Conservation (phyloP, 140 eudicot genomes). For the Cichorium intybus region DNA sequence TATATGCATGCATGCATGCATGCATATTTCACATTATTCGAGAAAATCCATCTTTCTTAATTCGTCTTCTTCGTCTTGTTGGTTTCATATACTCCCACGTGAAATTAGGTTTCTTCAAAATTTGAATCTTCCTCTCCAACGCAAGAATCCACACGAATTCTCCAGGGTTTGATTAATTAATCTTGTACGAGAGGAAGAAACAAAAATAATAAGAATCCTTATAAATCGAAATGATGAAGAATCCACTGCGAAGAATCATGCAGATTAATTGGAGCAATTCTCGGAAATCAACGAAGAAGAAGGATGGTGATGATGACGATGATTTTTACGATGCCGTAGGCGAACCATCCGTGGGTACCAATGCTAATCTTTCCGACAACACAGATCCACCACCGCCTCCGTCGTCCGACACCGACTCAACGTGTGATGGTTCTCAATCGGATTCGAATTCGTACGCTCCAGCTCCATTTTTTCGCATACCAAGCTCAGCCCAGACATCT, state of each 20-base stretch:
- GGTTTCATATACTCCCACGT: constrained; percentile 18
- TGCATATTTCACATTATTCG: constrained; percentile 4
- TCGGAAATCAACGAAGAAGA: constrained; percentile 7
- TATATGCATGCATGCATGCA: constrained; percentile 16
- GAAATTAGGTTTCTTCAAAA: constrained; percentile 22
- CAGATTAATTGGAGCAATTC: constrained; percentile 22
- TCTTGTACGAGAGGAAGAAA: constrained; percentile 44
- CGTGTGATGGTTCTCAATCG: constrained; percentile 6
- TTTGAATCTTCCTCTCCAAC: constrained; percentile 37
- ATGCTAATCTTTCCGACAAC: background rate
- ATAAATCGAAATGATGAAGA: constrained; percentile 20
- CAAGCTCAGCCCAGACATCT: constrained; percentile 30
- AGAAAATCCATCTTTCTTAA: constrained; percentile 16
- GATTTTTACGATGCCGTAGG: constrained; percentile 31
- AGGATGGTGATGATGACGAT: background rate
- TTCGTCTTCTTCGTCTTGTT: constrained; percentile 27
- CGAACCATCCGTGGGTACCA: constrained; percentile 5
- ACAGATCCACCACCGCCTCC: constrained; percentile 12
- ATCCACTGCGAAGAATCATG: constrained; percentile 24
- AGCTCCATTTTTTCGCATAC: background rate
- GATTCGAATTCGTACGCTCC: constrained; percentile 22
- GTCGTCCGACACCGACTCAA: constrained; percentile 22
- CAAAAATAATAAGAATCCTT: background rate
- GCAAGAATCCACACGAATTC: constrained; percentile 29
- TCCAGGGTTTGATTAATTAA: constrained; percentile 13